Base-by-base conservation (phyloP, 768 basidiomycete species). In the Pleurotus djamor region DNA sequence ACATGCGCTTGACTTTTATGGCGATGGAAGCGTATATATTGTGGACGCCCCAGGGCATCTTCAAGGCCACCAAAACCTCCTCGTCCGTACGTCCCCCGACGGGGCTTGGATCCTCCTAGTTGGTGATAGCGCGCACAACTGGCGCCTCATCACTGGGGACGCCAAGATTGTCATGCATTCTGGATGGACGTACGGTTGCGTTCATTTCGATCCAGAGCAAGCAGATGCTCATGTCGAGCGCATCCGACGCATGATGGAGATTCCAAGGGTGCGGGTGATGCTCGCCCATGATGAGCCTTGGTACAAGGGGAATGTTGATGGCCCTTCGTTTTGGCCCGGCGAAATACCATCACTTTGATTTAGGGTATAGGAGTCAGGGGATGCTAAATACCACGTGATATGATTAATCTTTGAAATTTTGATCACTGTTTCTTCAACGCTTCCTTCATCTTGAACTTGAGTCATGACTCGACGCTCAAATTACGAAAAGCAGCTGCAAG, bases 11-110 rank as follows among this genome's bases (percentile, higher is more conserved):
- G 83, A 87, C 69, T 79, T 76, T 64, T 85, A 79, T 62, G 76
- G 76, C 16, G 85, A 88, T 61, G 85, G 85, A 5, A 83, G 80
- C 63, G 65, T 85, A 37, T 86, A 83, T 63, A 74, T 87, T 61
- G 65, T 87, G 59, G 81, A 87, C 63, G 77, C 84, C 1, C 76
- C 84, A 1, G 85, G 86, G 0, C 85, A 87, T 65, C 65, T 84
- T 34, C 68, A 71, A 0, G 86, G 86, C 0, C 85, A 87, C 57
- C 62, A 86, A 59, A 84, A 81, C 60, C 60, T 81, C 37, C 76
- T 85, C 9, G 82, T 74, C 5, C 82, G 85, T 49, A 85, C 83
- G 3, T 83, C 81, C 14, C 57, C 77, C 1, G 75, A 79, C 16
- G 82, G 82, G 9, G 77, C 70, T 1, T 87, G 85, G 85, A 72